Conservation (phyloP, 805 yeast genomes). For the Wickerhamiella musiphila region DNA sequence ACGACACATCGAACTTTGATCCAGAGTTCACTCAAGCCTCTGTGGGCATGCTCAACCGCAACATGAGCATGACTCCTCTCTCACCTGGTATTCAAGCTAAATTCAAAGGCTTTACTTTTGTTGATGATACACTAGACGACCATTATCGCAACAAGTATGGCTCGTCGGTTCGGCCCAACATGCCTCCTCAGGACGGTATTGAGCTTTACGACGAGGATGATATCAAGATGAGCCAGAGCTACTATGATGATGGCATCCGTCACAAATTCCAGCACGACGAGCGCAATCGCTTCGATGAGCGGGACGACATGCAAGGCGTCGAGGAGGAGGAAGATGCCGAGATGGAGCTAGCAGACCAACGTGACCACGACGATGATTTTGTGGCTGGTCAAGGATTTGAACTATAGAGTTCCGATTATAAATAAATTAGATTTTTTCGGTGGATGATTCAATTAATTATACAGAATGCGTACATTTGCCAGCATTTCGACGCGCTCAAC, state of each 20-base stretch:
- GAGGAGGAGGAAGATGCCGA: constrained; percentile 18
- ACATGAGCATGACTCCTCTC: constrained; percentile 49
- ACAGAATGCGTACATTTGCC: no score
- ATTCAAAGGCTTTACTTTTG: constrained; percentile 92
- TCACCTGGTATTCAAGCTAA: constrained; percentile 93
- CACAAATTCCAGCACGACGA: constrained; percentile 12
- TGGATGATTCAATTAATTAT: no score
- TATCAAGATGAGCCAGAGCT: constrained; percentile 19
- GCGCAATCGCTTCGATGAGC: constrained; percentile 13
- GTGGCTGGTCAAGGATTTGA: constrained; percentile 77
- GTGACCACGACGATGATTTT: constrained; percentile 29
- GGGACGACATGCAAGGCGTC: constrained; percentile 14
- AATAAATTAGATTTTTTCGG: no score
- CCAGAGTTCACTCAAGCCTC: constrained; percentile 93
- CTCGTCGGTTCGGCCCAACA: constrained; percentile 10
- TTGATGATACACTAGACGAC: constrained; percentile 85
- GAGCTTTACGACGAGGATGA: constrained; percentile 23
- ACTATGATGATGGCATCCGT: constrained; percentile 18
- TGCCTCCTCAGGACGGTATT: constrained; percentile 19
- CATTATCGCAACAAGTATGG: constrained; percentile 29
- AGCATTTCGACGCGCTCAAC: no score
- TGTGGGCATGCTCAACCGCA: constrained; percentile 52
- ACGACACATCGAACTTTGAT: constrained; percentile 92
- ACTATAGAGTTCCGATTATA: constrained; percentile 26
- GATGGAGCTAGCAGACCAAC: no score